phyloP scores from a whole-genome alignment of 139 green algal species.

The Haematococcus lacustris region DNA sequence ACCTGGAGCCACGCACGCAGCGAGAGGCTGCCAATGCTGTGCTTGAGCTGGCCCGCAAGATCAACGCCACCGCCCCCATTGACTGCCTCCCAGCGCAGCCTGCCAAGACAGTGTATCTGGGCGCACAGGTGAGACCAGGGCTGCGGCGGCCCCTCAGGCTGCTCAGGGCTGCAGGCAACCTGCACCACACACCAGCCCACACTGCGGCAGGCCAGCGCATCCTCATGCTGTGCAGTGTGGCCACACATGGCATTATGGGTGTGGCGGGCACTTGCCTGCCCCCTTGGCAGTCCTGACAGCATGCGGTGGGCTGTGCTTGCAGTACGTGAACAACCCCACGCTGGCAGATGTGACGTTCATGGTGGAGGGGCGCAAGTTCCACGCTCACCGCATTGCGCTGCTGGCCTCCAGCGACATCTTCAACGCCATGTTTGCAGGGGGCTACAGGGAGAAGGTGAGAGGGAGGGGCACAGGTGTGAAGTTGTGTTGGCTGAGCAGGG shows the following conservation, averaged over 20 bases:
- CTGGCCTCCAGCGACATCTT: constrained; percentile 86
- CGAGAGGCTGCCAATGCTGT: constrained; percentile 60
- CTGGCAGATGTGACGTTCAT: constrained; percentile 89
- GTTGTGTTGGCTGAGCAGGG: too few relatives aligned
- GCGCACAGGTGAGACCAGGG: constrained; percentile 29
- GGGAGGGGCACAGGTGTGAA: neutral
- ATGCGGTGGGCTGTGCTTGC: too few relatives aligned
- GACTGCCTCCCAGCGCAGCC: constrained; percentile 51
- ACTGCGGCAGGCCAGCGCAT: too few relatives aligned
- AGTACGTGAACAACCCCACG: constrained; percentile 89
- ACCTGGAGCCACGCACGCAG: constrained; percentile 16
- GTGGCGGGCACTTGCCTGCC: neutral
- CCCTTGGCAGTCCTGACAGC: neutral
- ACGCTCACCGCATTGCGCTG: constrained; percentile 87
- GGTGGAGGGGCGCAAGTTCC: constrained; percentile 83
- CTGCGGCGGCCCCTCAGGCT: too few relatives aligned
- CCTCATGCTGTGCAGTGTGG: too few relatives aligned
- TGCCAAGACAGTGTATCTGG: constrained; percentile 37
- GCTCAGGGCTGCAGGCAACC: too few relatives aligned
- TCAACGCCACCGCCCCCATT: constrained; percentile 49
- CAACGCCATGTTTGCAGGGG: constrained; percentile 87
- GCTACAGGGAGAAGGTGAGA: constrained; percentile 52
- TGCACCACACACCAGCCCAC: too few relatives aligned
- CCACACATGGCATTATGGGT: too few relatives aligned
- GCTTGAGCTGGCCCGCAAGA: constrained; percentile 69